Base-by-base conservation (phyloP, 2,329 filamentous ascomycete genomes). In the Exserohilum rostratum region DNA sequence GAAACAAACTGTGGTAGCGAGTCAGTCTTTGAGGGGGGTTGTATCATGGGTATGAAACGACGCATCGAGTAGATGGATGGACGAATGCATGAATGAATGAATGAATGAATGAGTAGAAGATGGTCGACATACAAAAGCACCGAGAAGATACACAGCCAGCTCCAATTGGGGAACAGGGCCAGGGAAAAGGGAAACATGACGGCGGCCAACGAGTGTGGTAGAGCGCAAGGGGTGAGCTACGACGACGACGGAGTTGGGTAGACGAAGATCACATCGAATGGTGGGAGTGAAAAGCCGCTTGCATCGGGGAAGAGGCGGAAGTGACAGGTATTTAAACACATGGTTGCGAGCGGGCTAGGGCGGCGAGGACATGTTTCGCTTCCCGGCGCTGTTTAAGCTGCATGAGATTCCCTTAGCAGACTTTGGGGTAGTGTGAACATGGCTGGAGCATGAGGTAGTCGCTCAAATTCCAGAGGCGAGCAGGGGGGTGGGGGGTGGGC, bases 1-100 rank as follows among this genome's bases (percentile, higher is more conserved):
- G 89, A 81, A 96, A 91, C 57, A 93, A 70, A 86, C 93, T 96
- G 63, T 50, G 43, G 38, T 7, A 42, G 44, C 50, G 55, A 61
- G 67, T 73, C 65, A 73, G 70, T 62, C 40, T 34, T 50, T 53
- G 50, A 34, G 47, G 43, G 37, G 46, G 57, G 53, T 40, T 25
- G 7, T 25, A 25, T 25, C n/a, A n/a, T n/a, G n/a, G n/a, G n/a
- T n/a, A n/a, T n/a, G n/a, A n/a, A n/a, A n/a, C n/a, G n/a, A n/a
- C n/a, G n/a, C n/a, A n/a, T n/a, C n/a, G n/a, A n/a, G n/a, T n/a
- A n/a, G n/a, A n/a, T n/a, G n/a, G n/a, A n/a, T n/a, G n/a, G n/a
- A n/a, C n/a, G n/a, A n/a, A n/a, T n/a, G n/a, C n/a, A n/a, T n/a
- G n/a, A n/a, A n/a, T n/a, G n/a, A n/a, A n/a, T n/a, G n/a, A n/a